Conservation (phyloP, 1,284 basidiomycete genomes). For the Naganishia cerealis region DNA sequence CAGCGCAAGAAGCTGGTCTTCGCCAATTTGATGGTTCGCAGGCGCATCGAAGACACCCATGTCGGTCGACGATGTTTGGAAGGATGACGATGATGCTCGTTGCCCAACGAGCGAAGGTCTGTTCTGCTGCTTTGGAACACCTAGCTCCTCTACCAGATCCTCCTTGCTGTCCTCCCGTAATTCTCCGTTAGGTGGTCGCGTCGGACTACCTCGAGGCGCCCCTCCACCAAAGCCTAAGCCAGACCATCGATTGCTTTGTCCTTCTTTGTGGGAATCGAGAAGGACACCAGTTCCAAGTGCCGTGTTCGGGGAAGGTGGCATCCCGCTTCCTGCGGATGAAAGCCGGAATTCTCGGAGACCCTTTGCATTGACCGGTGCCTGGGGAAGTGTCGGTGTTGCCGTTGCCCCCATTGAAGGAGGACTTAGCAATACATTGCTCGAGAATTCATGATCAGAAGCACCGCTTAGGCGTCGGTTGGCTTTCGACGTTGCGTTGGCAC, state of each 20-base stretch:
- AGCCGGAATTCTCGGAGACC: conserved; percentile 23
- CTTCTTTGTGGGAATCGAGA: conserved; percentile 11
- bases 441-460: conserved; percentile 9
- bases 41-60: background rate
- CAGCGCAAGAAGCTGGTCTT: conserved; percentile 61
- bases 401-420: conserved; percentile 5
- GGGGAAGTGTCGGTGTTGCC: conserved; percentile 12
- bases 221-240: conserved; percentile 6
- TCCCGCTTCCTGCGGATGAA: conserved; percentile 11
- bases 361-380: conserved; percentile 21
- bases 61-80: background rate
- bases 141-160: conserved; percentile 26
- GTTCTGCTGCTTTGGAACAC: background rate
- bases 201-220: background rate
- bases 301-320: conserved; percentile 30
- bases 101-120: conserved; percentile 2
- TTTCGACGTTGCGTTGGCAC: background rate
- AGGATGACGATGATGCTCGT: conserved; percentile 13
- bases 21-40: conserved; percentile 3
- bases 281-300: background rate
- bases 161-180: background rate
- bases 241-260: conserved; percentile 17
- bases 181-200: background rate
- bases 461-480: conserved; percentile 12
- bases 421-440: background rate